These are phyloP conservation scores for Dovyalis caffra DNA, from an alignment of 345 rosid genomes.

Conservation along the genomic window DNA sequence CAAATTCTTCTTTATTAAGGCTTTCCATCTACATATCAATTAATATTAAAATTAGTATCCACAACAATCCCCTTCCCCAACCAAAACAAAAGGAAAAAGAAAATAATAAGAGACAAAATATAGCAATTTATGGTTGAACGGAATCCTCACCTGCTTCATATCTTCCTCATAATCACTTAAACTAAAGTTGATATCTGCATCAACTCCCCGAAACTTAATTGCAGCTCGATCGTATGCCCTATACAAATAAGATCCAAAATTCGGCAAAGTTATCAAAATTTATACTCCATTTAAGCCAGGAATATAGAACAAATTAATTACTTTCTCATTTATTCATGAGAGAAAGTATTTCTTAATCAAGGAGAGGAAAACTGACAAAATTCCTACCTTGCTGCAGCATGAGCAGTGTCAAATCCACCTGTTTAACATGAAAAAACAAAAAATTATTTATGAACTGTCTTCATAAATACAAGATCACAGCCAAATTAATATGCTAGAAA, in stretches of 20 bases:
- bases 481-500: not conserved
- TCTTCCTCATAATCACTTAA: conserved; percentile 30
- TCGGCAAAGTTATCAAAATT: not conserved
- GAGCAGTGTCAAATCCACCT: conserved; percentile 38
- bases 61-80: not conserved
- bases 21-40: conserved; percentile 23
- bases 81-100: not conserved
- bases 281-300: not conserved
- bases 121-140: not conserved
- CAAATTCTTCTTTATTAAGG: conserved; percentile 23
- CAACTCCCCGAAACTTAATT: conserved; percentile 32
- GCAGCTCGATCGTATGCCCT: conserved; percentile 38
- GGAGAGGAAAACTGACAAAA: not conserved
- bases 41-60: not conserved
- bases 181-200: conserved; percentile 31
- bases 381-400: conserved; percentile 28
- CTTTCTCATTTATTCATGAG: not conserved
- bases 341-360: not conserved
- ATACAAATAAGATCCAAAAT: not conserved
- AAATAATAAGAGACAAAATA: not conserved
- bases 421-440: not conserved
- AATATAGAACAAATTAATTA: not conserved
- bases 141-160: conserved; percentile 21
- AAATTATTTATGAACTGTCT: not conserved
- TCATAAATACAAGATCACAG: not conserved